phyloP scores from a whole-genome alignment of 2,329 filamentous ascomycete genomes.

The Fusarium duplospermum region DNA sequence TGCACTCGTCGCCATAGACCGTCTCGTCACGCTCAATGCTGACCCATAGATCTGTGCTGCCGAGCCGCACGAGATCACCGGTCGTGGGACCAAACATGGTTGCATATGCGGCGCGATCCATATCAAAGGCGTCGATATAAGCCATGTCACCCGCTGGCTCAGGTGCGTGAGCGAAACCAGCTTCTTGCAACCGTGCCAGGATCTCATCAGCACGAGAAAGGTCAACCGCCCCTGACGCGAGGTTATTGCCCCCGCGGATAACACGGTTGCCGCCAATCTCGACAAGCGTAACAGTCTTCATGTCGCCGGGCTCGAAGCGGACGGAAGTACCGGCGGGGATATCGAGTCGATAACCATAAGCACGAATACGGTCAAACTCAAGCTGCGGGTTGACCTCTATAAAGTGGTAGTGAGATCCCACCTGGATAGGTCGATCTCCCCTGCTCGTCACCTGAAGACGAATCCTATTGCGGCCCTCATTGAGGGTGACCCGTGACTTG shows the following conservation, averaged over 20 bases:
- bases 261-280: conserved; percentile 85
- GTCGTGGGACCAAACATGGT: conserved; percentile 94
- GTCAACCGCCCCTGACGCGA: conserved; percentile 81
- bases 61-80: conserved; percentile 85
- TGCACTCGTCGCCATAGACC: conserved; percentile 90
- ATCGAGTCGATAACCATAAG: conserved; percentile 89
- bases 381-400: conserved; percentile 93
- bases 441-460: conserved; percentile 82
- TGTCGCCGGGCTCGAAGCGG: conserved; percentile 93
- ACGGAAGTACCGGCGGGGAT: conserved; percentile 92
- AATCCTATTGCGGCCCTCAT: conserved; percentile 79
- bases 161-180: conserved; percentile 81
- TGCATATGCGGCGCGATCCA: conserved; percentile 83
- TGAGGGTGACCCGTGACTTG: conserved; percentile 76
- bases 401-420: conserved; percentile 96
- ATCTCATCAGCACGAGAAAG: conserved; percentile 72
- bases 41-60: conserved; percentile 89
- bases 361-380: conserved; percentile 84
- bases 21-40: conserved; percentile 89
- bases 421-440: conserved; percentile 91
- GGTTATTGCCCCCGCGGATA: conserved; percentile 84
- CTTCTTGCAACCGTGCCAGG: conserved; percentile 72
- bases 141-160: conserved; percentile 69
- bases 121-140: conserved; percentile 71
- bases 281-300: conserved; percentile 88